Evolutionary conservation across 2,329 filamentous ascomycete species (phyloP).

Genomic region (Cytospora chrysosperma): DNA sequence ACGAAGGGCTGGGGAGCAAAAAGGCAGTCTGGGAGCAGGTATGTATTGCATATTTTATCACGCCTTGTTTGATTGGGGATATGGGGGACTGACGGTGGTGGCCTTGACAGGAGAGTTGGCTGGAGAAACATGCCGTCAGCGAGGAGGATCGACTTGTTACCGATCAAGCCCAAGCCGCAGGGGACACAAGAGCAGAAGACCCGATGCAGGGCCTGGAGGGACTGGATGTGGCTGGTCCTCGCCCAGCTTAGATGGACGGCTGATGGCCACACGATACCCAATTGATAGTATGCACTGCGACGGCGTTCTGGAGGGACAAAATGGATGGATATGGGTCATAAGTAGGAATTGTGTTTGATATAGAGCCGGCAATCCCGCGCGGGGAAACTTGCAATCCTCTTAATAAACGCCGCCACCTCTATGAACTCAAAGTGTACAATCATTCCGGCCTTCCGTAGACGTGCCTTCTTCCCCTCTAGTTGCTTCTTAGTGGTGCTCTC

Average conservation of each 20-base stretch:
- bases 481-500: conserved; percentile 36
- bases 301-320: conserved; percentile 40
- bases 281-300: conserved; percentile 41
- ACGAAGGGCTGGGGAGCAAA: conserved; percentile 86
- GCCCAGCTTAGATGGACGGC: conserved; percentile 56
- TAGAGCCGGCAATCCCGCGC: conserved; percentile 8
- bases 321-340: conserved; percentile 22
- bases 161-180: conserved; percentile 49
- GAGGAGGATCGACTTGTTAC: conserved; percentile 70
- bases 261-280: conserved; percentile 22
- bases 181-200: conserved; percentile 63
- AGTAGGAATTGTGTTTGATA: conserved; percentile 20
- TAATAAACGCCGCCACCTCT: conserved; percentile 15
- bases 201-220: conserved; percentile 96
- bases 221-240: conserved; percentile 90
- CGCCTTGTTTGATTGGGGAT: not conserved
- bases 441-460: conserved; percentile 1
- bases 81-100: conserved; percentile 22
- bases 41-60: conserved; percentile 32
- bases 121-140: conserved; percentile 81
- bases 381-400: conserved; percentile 9
- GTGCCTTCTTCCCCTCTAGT: conserved; percentile 22
- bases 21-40: conserved; percentile 98
- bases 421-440: conserved; percentile 24
- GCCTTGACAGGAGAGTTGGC: conserved; percentile 75